Conservation (phyloP, 176 grass and related monocot species). For the Pontederia paniculata region DNA sequence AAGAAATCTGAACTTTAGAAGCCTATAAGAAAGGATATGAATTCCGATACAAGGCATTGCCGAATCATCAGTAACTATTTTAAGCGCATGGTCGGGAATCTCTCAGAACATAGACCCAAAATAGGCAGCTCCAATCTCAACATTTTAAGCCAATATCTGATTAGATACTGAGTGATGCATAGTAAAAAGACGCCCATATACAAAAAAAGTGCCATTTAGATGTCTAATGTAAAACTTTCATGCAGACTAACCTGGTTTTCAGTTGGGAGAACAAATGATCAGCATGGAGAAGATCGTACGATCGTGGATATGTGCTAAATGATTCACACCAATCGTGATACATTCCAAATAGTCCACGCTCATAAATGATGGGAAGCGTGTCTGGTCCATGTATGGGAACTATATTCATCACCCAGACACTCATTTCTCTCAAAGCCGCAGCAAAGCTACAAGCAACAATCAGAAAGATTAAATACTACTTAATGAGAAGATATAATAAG, state of each 20-base stretch:
- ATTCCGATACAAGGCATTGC: no score
- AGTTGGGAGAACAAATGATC: slow-evolving; percentile 75
- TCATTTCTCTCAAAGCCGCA: slow-evolving; percentile 53
- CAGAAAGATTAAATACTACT: background rate
- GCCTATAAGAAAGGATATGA: no score
- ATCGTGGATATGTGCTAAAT: slow-evolving; percentile 81
- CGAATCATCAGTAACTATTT: no score
- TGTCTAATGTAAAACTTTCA: background rate
- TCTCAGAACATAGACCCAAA: background rate
- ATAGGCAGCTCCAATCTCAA: no score
- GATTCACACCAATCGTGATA: slow-evolving; percentile 91
- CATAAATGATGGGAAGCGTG: slow-evolving; percentile 72
- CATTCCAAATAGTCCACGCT: slow-evolving; percentile 63
- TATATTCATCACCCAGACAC: slow-evolving; percentile 86
- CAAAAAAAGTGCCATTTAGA: background rate
- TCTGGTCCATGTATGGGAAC: slow-evolving; percentile 61
- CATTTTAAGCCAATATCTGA: no score
- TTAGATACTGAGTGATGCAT: no score
- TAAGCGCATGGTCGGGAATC: no score
- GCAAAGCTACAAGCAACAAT: slow-evolving; percentile 50
- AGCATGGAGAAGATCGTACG: slow-evolving; percentile 68
- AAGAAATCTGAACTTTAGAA: no score
- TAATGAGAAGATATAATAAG: background rate
- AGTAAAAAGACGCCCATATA: background rate
- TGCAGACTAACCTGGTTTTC: slow-evolving; percentile 43